Evolutionary conservation across 164 flowering plant species (phyloP).

Genomic region (Saururus chinensis): DNA sequence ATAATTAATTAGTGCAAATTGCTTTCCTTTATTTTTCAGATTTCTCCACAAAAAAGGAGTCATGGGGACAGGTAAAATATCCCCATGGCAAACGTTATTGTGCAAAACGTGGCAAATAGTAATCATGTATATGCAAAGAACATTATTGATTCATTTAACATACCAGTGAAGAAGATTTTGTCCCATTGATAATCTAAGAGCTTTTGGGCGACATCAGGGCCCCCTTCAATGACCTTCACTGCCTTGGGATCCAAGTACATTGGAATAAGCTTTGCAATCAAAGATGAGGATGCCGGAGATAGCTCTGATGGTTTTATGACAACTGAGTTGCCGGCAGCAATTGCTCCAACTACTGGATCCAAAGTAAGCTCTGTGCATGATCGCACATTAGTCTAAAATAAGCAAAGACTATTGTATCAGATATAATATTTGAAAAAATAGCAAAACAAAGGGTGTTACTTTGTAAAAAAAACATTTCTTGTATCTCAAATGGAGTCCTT

Average conservation of each 20-base stretch:
- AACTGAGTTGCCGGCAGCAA: slow-evolving; percentile 73
- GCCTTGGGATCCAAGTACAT: slow-evolving; percentile 52
- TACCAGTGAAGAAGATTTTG: slow-evolving; percentile 91
- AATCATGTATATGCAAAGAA: background rate
- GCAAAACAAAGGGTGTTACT: no score
- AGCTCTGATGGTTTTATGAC: slow-evolving; percentile 79
- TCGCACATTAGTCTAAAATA: background rate
- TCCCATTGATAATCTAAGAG: slow-evolving; percentile 72
- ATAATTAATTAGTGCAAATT: no score
- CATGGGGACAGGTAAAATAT: no score
- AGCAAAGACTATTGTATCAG: no score
- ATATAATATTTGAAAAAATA: no score
- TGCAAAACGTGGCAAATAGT: no score
- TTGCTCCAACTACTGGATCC: slow-evolving; percentile 88
- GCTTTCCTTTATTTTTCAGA: no score
- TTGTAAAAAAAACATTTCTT: no score
- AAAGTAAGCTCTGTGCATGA: slow-evolving; percentile 40
- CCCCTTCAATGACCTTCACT: slow-evolving; percentile 62
- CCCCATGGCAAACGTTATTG: background rate
- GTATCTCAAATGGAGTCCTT: no score
- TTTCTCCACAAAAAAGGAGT: no score
- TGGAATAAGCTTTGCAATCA: slow-evolving; percentile 47
- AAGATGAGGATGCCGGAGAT: slow-evolving; percentile 52
- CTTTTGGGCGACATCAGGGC: slow-evolving; percentile 21
- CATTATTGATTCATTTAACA: no score